phyloP scores from a whole-genome alignment of 2,329 filamentous ascomycete species.

The Myriangium duriaei region DNA sequence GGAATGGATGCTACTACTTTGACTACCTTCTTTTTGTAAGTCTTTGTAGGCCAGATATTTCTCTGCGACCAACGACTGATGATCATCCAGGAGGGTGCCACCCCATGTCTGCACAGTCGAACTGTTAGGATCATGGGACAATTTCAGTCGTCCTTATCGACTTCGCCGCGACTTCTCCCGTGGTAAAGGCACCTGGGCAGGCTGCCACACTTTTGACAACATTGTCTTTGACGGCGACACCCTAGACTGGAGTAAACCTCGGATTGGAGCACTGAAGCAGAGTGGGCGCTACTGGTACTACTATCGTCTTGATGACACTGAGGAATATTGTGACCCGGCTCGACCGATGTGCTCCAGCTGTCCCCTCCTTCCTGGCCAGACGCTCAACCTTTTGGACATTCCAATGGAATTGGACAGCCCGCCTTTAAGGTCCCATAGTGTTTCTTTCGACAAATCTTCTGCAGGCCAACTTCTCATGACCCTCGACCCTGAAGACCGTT shows the following conservation, averaged over 20 bases:
- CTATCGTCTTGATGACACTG: constrained; percentile 69
- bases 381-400: constrained; percentile 71
- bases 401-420: constrained; percentile 46
- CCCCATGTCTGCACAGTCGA: constrained; percentile 57
- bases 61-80: too few species aligned
- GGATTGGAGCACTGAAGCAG: constrained; percentile 77
- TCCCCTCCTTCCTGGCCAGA: constrained; percentile 77
- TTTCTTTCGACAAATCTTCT: constrained; percentile 18
- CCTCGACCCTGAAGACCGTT: constrained; percentile 11
- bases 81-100: constrained; percentile 18
- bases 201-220: constrained; percentile 74
- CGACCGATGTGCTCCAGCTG: constrained; percentile 66
- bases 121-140: constrained; percentile 89
- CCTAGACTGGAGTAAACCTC: constrained; percentile 39
- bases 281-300: constrained; percentile 93
- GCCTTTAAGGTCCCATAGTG: constrained; percentile 19
- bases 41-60: constrained; percentile 1
- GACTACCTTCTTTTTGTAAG: constrained; percentile 25
- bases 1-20: constrained; percentile 25
- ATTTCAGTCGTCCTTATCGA: constrained; percentile 65
- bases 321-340: constrained; percentile 62
- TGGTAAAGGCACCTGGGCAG: constrained; percentile 68
- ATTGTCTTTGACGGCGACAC: constrained; percentile 68
- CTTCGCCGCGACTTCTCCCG: constrained; percentile 72
- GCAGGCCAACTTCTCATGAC: constrained; percentile 13